These are phyloP conservation scores for Hyphopichia fennica DNA, from an alignment of 1,139 yeast species.

Conservation along the genomic window DNA sequence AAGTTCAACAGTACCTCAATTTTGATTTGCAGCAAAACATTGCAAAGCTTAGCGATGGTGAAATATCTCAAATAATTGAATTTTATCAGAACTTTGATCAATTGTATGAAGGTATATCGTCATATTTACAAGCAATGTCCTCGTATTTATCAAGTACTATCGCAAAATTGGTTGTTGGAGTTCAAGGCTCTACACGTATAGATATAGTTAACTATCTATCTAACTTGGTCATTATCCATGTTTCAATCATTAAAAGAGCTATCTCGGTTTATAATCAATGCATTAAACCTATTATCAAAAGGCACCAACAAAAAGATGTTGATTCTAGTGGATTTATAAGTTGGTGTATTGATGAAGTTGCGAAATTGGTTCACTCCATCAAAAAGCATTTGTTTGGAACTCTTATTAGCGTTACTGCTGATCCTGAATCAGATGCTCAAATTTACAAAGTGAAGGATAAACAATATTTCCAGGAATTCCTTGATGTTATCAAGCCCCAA, in stretches of 20 bases:
- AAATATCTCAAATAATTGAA: slow-evolving; percentile 34
- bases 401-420: slow-evolving; percentile 31
- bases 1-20: slow-evolving; percentile 37
- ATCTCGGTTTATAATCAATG: slow-evolving; percentile 32
- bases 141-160: slow-evolving; percentile 33
- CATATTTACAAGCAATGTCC: slow-evolving; percentile 40
- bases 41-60: slow-evolving; percentile 29
- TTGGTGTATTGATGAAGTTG: slow-evolving; percentile 74
- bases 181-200: slow-evolving; percentile 47
- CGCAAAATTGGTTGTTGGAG: slow-evolving; percentile 37
- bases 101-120: slow-evolving; percentile 37
- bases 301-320: slow-evolving; percentile 26
- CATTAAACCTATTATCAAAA: slow-evolving; percentile 34
- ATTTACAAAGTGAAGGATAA: slow-evolving; percentile 31
- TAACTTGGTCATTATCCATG: slow-evolving; percentile 43
- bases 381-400: slow-evolving; percentile 71
- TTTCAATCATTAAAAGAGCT: slow-evolving; percentile 40
- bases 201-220: slow-evolving; percentile 47
- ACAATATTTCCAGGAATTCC: slow-evolving; percentile 41
- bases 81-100: slow-evolving; percentile 39
- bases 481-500: slow-evolving; percentile 56
- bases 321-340: slow-evolving; percentile 47
- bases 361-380: slow-evolving; percentile 57
- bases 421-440: slow-evolving; percentile 26
- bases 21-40: slow-evolving; percentile 42